phyloP scores from a whole-genome alignment of 2,329 filamentous ascomycete species.

The Trichoderma sp. region DNA sequence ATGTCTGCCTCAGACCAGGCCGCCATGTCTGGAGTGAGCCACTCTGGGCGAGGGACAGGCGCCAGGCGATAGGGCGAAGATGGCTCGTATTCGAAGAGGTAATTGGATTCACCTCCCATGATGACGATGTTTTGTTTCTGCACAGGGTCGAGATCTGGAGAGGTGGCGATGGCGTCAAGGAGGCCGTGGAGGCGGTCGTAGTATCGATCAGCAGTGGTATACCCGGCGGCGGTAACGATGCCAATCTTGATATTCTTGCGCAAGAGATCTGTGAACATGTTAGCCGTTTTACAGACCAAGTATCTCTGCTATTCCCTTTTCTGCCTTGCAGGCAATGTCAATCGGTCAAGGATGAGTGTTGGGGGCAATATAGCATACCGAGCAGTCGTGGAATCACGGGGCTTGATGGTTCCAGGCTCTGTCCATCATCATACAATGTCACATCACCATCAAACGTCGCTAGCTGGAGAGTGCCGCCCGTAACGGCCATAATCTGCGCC shows the following conservation, averaged over 20 bases:
- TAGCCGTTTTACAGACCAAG: neutral
- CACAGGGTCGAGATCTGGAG: constrained; percentile 58
- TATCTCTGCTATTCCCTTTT: no score
- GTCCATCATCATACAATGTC: constrained; percentile 89
- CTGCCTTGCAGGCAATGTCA: neutral
- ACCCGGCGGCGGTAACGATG: constrained; percentile 95
- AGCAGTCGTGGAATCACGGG: constrained; percentile 71
- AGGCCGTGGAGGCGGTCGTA: constrained; percentile 85
- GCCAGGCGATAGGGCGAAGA: constrained; percentile 66
- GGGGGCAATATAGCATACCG: constrained; percentile 37
- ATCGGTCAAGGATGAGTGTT: neutral
- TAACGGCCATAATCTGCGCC: constrained; percentile 90
- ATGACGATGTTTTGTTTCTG: constrained; percentile 82
- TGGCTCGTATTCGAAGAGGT: constrained; percentile 78
- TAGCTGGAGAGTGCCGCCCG: constrained; percentile 73
- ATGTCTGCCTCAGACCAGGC: constrained; percentile 78
- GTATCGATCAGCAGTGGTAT: constrained; percentile 84
- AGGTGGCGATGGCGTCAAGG: constrained; percentile 71
- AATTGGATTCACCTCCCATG: constrained; percentile 95
- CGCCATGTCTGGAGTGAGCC: constrained; percentile 78
- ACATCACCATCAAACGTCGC: constrained; percentile 98
- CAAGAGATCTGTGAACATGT: constrained; percentile 60
- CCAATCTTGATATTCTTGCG: constrained; percentile 79
- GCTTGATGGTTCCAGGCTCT: constrained; percentile 72
- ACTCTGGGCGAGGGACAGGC: constrained; percentile 65